Evolutionary conservation across 768 basidiomycete species (phyloP), one percentile per base, ranked within the genome.

Genomic region (Boletus eberwhitei): DNA sequence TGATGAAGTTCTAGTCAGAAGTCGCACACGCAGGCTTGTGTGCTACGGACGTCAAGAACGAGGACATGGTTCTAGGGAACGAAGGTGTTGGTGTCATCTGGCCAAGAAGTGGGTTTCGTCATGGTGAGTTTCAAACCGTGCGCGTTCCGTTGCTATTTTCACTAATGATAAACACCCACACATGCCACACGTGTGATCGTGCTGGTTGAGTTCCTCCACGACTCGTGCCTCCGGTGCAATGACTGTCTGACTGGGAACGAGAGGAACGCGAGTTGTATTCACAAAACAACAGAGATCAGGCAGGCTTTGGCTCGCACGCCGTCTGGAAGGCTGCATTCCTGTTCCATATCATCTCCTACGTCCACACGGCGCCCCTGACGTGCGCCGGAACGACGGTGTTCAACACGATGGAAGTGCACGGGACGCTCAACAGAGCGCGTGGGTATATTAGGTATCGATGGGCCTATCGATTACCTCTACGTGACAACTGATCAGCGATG

Each of bases 1-100:
- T 9, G 41, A 26, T 2, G 24, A 42, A 16, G 65, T 66, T 6
- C 51, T 64, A 0, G 35, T 67, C 26, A 61, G 57, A 34, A 53
- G 11, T 65, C 34, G 67, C 66, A 16, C 65, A 66, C 40, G 56
- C 55, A 48, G 71, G 71, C 0, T 52, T 72, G n/a, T 71, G 21
- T 69, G 69, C 65, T 4, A 72, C 69, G 1, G 73, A 73, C 53
- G 58, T 57, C 41, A 59, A 59, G 44, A 50, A 57, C 29, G 36
- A 52, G 4, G 24, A n/a, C 17, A 43, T 43, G 42, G 41, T 26
- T 24, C 17, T 43, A 7, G 24, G 24, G 24, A 17, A 43, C 11
- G 17, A 43, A 5, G 42, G 42, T n/a, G 24, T 42, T 9, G 41
- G 41, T 17, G 16, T 43, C 42, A 24, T 43, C 24, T n/a, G n/a